Base-by-base conservation (phyloP, 192 early-diverging fungal genomes). In the Pilobolus umbonatus region DNA sequence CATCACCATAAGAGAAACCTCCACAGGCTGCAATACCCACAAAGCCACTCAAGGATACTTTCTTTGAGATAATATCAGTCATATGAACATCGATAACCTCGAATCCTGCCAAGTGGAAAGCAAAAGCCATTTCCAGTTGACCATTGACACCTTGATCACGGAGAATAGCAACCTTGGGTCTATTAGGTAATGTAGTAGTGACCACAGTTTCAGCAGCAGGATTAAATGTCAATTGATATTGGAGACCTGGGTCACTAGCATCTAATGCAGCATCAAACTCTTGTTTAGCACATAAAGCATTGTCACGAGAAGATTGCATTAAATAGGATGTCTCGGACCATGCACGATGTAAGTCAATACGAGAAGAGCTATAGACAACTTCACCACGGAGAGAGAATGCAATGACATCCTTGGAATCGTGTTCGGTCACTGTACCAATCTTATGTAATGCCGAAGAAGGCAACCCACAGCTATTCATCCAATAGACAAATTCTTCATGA, bases 1-100 rank as follows among this genome's bases (percentile, higher is more conserved):
- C 98, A 73, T 99, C 98, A 60, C 98, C 98, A 68, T 99, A 99
- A 0, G 88, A 90, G 81, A 99, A 99, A 7, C 98, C 98, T 66
- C 98, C 98, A 57, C 94, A 95, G 10, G 88, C 88, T 24, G 88
- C 98, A 39, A 99, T 75, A 5, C 97, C 97, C 46, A 77, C 75
- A 71, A 98, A 98, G 38, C 74, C 73, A 48, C 59, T 69, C 22
- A 99, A 73, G 0, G 78, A 61, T 2, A 81, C 78, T 56, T 79
- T 71, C 21, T 83, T 80, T 11, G 69, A 61, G 22, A 98, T 65
- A 24, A 99, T 75, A 67, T 99, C 96, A 3, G 94, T 92, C 96
- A 99, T 99, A 75, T 99, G 98, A 12, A 99, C 92, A 75, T 99
- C 98, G 4, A 96, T 88, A 10, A 89, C 85, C 2, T 79, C 79